A percentile compares a stretch with the other conserved stretches of the same genome.
Conservation (phyloP, 1,284 basidiomycete genomes). For the Rhodotorula mucilaginosa region DNA sequence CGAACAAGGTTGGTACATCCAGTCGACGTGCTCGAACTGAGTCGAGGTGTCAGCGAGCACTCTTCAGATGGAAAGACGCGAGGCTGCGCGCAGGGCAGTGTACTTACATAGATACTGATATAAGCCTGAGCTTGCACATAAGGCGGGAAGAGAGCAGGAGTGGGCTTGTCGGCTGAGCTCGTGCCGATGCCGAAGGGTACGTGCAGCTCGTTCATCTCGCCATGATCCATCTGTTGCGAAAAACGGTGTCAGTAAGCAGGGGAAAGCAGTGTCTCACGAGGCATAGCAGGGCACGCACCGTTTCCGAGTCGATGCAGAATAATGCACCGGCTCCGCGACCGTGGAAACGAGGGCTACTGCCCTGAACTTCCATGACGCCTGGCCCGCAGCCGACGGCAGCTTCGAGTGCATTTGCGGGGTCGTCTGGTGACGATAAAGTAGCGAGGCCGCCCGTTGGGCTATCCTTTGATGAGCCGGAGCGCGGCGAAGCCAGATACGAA, state of each 20-base stretch:
- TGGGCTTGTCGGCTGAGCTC: neutral
- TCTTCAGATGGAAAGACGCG: neutral
- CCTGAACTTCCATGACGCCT: slow-evolving; percentile 1
- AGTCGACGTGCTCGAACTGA: slow-evolving; percentile 26
- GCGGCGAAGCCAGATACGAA: too few relatives aligned
- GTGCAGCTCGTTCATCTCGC: neutral
- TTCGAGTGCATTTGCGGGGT: neutral
- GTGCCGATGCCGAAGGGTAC: neutral
- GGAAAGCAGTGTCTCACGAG: too few relatives aligned
- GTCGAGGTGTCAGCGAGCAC: neutral
- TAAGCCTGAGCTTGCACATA: neutral
- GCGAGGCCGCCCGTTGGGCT: too few relatives aligned
- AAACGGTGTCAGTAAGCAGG: too few relatives aligned
- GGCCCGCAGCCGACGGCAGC: neutral
- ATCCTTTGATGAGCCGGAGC: too few relatives aligned
- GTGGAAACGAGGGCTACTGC: slow-evolving; percentile 14
- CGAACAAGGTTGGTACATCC: slow-evolving; percentile 42
- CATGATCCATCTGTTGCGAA: too few relatives aligned
- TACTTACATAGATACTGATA: neutral
- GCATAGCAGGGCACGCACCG: neutral
- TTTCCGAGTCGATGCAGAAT: slow-evolving; percentile 35
- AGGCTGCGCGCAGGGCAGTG: neutral
- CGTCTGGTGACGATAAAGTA: neutral
- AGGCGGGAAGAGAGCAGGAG: neutral
- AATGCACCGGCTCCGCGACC: slow-evolving; percentile 40